These are phyloP conservation scores for Aspergillus cavernicola DNA, from an alignment of 495 filamentous ascomycete species.

Conservation along the genomic window DNA sequence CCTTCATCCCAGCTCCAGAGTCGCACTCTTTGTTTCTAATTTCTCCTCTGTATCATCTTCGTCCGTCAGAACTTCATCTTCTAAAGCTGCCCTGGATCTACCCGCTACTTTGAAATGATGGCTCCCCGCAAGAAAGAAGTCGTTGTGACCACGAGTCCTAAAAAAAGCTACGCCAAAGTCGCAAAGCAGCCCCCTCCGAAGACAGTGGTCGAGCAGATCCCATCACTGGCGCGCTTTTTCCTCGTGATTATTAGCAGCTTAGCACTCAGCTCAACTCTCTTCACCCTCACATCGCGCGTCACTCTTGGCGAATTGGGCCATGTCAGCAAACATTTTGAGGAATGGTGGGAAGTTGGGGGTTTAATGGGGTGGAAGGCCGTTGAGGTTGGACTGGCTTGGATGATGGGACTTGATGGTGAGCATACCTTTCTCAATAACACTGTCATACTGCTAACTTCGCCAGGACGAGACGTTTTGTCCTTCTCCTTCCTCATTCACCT, in stretches of 20 bases:
- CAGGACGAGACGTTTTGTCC: conserved; percentile 65
- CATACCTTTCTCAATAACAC: no score
- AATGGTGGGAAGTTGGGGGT: conserved; percentile 57
- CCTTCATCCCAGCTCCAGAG: conserved; percentile 1
- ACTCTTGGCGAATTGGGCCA: conserved; percentile 54
- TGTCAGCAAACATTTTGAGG: conserved; percentile 57
- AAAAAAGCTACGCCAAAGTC: conserved; percentile 1
- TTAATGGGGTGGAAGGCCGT: conserved; percentile 64
- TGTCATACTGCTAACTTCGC: no score
- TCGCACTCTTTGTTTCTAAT: neutral
- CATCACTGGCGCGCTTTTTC: conserved; percentile 53
- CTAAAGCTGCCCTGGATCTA: neutral
- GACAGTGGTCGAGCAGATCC: conserved; percentile 30
- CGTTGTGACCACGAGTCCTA: conserved; percentile 3
- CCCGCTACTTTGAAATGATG: conserved; percentile 15
- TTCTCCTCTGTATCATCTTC: neutral
- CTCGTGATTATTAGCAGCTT: conserved; percentile 64
- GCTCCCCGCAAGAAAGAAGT: conserved; percentile 21
- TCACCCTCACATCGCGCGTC: conserved; percentile 48
- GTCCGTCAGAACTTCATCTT: neutral
- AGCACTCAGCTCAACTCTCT: conserved; percentile 51
- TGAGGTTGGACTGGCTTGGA: conserved; percentile 69
- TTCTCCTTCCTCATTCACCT: conserved; percentile 67
- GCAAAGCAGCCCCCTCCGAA: conserved; percentile 5
- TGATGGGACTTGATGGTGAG: conserved; percentile 64